Percentiles rank a stretch among this genome's conserved stretches.
phyloP scores from a whole-genome alignment of 164 flowering plant species.

The Liriodendron chinense region DNA sequence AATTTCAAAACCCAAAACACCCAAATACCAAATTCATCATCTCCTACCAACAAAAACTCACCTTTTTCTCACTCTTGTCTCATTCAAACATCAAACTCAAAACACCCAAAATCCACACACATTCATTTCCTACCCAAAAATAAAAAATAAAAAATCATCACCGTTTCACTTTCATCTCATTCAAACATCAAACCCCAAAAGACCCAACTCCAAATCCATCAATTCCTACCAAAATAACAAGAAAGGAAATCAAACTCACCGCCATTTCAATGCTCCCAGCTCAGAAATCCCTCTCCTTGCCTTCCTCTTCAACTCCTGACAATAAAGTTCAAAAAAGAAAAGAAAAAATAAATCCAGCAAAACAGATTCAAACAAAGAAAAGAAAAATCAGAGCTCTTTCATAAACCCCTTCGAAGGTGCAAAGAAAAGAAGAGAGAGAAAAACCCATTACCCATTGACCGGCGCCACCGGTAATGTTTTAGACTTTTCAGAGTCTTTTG shows the following conservation, averaged over 20 bases:
- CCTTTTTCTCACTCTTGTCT: background rate
- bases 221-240: background rate
- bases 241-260: constrained; percentile 3
- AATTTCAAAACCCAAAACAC: background rate
- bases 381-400: background rate
- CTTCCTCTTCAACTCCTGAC: background rate
- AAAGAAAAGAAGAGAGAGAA: background rate
- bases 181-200: background rate
- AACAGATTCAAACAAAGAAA: background rate
- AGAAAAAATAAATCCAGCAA: background rate
- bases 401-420: background rate
- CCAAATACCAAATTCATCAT: background rate
- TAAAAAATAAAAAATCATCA: too few relatives aligned
- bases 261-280: constrained; percentile 2
- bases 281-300: background rate
- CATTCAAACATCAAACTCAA: background rate
- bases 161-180: background rate
- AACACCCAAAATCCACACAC: background rate
- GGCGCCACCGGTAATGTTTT: constrained; percentile 1
- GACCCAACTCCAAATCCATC: background rate
- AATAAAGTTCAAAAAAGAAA: background rate
- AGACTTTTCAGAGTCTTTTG: too few relatives aligned
- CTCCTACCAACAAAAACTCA: too few relatives aligned
- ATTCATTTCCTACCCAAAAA: background rate
- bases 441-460: constrained; percentile 7